These are phyloP conservation scores for Aspergillus fischeri DNA, from an alignment of 2,329 filamentous ascomycete species.

Conservation along the genomic window DNA sequence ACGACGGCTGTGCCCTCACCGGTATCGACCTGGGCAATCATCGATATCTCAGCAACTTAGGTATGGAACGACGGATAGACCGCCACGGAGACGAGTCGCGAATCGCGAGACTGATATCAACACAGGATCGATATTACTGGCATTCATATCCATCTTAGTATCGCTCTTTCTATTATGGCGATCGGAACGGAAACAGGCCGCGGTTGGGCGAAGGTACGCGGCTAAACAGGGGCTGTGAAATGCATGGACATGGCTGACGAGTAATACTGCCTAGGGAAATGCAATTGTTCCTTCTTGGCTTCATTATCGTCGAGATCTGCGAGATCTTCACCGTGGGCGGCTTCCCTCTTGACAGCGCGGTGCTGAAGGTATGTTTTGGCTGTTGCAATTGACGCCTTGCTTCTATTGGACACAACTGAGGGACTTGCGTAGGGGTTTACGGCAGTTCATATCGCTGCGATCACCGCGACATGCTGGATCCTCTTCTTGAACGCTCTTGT, in stretches of 20 bases:
- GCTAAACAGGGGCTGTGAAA: neutral
- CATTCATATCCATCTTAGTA: conserved; percentile 68
- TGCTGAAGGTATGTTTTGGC: conserved; percentile 59
- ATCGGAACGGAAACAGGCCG: conserved; percentile 86
- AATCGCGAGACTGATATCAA: conserved; percentile 11
- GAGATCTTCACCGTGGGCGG: conserved; percentile 95
- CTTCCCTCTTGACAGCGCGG: conserved; percentile 68
- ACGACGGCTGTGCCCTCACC: conserved; percentile 66
- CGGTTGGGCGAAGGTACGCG: conserved; percentile 80
- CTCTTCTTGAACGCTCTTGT: conserved; percentile 88
- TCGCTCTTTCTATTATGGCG: conserved; percentile 67
- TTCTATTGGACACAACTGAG: conserved; percentile 7
- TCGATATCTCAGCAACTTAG: conserved; percentile 74
- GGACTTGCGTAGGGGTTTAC: conserved; percentile 65
- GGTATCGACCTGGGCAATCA: conserved; percentile 69
- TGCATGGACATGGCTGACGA: conserved; percentile 10
- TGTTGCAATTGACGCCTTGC: neutral
- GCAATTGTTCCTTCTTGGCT: conserved; percentile 85
- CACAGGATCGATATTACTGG: conserved; percentile 80
- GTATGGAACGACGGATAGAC: conserved; percentile 46
- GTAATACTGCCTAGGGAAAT: conserved; percentile 67
- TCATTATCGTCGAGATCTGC: conserved; percentile 83
- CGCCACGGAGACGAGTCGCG: conserved; percentile 21
- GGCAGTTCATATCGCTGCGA: conserved; percentile 83
- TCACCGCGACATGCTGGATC: conserved; percentile 84